Base-by-base conservation (phyloP, 225 moss, liverwort and hornwort genomes). In the Pseudoscleropodium purum region DNA sequence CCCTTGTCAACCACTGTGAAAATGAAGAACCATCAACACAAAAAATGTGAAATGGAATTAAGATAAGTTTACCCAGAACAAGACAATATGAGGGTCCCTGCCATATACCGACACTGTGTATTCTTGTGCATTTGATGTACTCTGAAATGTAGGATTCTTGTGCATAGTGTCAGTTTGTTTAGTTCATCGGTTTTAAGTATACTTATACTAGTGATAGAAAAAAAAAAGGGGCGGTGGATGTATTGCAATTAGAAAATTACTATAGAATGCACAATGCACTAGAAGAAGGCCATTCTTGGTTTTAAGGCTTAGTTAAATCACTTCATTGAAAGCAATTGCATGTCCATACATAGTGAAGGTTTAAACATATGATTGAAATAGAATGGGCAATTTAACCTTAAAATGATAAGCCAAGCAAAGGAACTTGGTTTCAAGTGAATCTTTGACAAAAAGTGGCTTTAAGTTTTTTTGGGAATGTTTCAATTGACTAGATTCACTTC, bases 371-470 rank as follows among this genome's bases (percentile, higher is more conserved):
- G 37, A 56, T 26, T 78, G 36, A 25, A 52, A 24, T 24, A 56
- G 15, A 25, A 34, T 37, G 10, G 25, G 15, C 24, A 54, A 3
- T 3, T 36, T 37, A 36, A 36, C 2, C 2, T 36, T 24, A 21
- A 5, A 52, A 34, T 0, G 14, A 77, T 21, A 36, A 79, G 37
- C 13, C 15, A 78, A 56, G 0, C 0, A 23, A 0, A 33, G 9
- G 37, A 14, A 8, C 0, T 73, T 30, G 45, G 29, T 74, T 34
- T 77, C 11, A 51, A 49, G 4, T 52, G 14, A 52, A 21, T 34
- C 3, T 76, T 77, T 52, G 14, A 52, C 4, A 36, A 52, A 77
- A 14, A 34, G 0, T 49, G 30, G 0, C 3, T 76, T 76, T 31
- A 51, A 19, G 19, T 31, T 19, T 47, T 75, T 47, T 29, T 9